A percentile compares a stretch with the other conserved stretches of the same genome.
Evolutionary conservation across 1,284 basidiomycete genomes (phyloP).

Genomic region (Ustilago vetiveriae): DNA sequence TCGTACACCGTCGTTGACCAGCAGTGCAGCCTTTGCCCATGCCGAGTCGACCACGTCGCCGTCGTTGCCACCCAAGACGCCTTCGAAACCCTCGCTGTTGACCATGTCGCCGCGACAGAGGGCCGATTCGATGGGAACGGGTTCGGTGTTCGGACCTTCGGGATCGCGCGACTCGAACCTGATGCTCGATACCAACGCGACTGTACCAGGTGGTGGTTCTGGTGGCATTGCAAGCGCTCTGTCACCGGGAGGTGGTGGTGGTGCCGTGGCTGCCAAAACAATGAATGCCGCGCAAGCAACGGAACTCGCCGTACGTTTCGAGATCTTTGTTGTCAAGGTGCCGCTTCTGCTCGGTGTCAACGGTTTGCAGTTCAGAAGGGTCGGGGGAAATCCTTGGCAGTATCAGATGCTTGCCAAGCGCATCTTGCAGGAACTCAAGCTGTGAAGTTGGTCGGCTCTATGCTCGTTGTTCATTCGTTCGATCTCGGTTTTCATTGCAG

Average conservation of each 20-base stretch:
- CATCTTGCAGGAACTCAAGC: slow-evolving; percentile 89
- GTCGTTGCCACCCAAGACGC: slow-evolving; percentile 26
- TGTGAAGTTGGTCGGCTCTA: slow-evolving; percentile 67
- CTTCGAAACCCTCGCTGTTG: slow-evolving; percentile 33
- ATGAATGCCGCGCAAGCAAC: slow-evolving; percentile 42
- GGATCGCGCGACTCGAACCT: slow-evolving; percentile 39
- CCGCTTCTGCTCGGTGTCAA: slow-evolving; percentile 88
- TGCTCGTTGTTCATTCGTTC: no score
- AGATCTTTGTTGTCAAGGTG: slow-evolving; percentile 66
- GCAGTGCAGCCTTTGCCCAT: slow-evolving; percentile 15
- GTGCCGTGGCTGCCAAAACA: slow-evolving; percentile 22
- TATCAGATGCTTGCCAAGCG: slow-evolving; percentile 91
- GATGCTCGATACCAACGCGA: slow-evolving; percentile 21
- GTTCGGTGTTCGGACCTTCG: slow-evolving; percentile 14
- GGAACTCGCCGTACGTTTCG: slow-evolving; percentile 63
- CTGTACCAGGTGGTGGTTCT: not conserved
- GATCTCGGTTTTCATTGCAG: no score
- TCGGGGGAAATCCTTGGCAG: slow-evolving; percentile 94
- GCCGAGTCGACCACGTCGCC: slow-evolving; percentile 19
- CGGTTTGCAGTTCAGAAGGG: slow-evolving; percentile 92
- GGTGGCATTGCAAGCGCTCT: slow-evolving; percentile 4
- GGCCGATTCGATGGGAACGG: slow-evolving; percentile 50
- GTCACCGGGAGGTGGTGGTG: slow-evolving; percentile 5
- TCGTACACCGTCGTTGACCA: slow-evolving; percentile 26
- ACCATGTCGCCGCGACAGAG: slow-evolving; percentile 32